phyloP scores from a whole-genome alignment of 1,284 basidiomycete species.

The Irpex rosettiformis region DNA sequence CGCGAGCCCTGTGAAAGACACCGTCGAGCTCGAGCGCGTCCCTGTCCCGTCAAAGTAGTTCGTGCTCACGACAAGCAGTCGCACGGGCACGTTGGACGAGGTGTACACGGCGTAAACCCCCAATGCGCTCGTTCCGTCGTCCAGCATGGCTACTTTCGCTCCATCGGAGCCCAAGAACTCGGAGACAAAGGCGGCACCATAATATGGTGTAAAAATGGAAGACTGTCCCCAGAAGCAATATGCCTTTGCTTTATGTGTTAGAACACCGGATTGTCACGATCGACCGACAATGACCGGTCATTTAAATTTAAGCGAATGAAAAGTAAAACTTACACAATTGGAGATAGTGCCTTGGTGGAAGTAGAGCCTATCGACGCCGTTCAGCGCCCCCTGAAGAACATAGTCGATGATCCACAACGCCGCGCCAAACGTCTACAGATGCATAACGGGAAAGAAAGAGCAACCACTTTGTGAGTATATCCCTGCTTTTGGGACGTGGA shows the following conservation, averaged over 20 bases:
- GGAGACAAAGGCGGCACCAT: conserved; percentile 38
- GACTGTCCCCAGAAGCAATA: conserved; percentile 40
- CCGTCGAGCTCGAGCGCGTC: conserved; percentile 26
- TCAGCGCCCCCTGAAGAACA: conserved; percentile 38
- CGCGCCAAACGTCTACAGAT: conserved; percentile 36
- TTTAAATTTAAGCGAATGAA: too few relatives aligned
- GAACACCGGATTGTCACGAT: neutral
- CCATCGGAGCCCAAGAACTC: conserved; percentile 36
- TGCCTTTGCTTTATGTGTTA: conserved; percentile 23
- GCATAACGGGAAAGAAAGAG: neutral
- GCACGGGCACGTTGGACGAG: conserved; percentile 25
- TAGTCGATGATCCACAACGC: conserved; percentile 45
- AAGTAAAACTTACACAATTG: conserved; percentile 34
- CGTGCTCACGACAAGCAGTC: conserved; percentile 37
- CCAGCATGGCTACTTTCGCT: conserved; percentile 33
- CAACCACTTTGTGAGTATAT: too few relatives aligned
- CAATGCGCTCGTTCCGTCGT: conserved; percentile 31
- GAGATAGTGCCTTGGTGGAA: conserved; percentile 45
- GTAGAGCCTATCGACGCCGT: conserved; percentile 38
- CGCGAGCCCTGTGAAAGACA: conserved; percentile 30
- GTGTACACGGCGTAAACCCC: conserved; percentile 36
- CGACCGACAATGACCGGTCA: neutral
- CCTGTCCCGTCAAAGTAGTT: conserved; percentile 35
- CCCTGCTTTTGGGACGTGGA: too few relatives aligned
- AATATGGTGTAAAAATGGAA: conserved; percentile 36